Evolutionary conservation across 805 yeast species (phyloP), one percentile per base, ranked within the genome.

Genomic region (Kuraishia borneana): DNA sequence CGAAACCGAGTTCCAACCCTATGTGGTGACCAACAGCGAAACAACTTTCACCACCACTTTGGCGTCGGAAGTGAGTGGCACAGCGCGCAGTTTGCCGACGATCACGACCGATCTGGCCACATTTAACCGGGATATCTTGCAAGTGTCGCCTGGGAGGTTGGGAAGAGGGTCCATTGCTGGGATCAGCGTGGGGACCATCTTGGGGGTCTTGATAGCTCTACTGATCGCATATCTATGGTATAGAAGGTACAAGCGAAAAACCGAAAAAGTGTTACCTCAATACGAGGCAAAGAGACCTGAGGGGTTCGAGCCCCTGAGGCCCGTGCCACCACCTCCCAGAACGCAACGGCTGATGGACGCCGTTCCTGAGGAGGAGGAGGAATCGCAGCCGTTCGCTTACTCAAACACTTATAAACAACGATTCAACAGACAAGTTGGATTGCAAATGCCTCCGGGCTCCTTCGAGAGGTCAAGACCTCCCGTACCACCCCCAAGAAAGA

Each of bases 141-240:
- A 34, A 23, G 10, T 16, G 26, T 12, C 8, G 21, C 26, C 7
- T 6, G n/a, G 27, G 26, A 5, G 31, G 14, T 27, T 44, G 20
- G 34, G 43, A 18, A 38, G 29, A 12, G 51, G 55, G 12, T 34
- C 50, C 7, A 48, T 51, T 22, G 58, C 58, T 1, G 60, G 60
- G 6, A 43, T 49, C 18, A 43, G 48, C 2, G 43, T 55, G 14
- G 58, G 56, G 12, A 31, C 44, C 13, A 34, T 47, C 8, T 20
- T 36, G 12, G 38, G 36, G 3, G 29, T 31, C 42, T 5, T 19
- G 45, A 3, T 32, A 12, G 35, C 41, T 3, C 8, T 40, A 6
- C 17, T 37, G 2, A n/a, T 48, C 3, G 32, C 47, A 5, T 39
- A 41, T 5, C 32, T 39, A 6, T 31, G 40, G 13, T 40, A 44